Percentiles rank a stretch among this genome's conserved stretches.
phyloP scores from a whole-genome alignment of 139 green algal genomes.

The Chlamydomonas sphaeroides region DNA sequence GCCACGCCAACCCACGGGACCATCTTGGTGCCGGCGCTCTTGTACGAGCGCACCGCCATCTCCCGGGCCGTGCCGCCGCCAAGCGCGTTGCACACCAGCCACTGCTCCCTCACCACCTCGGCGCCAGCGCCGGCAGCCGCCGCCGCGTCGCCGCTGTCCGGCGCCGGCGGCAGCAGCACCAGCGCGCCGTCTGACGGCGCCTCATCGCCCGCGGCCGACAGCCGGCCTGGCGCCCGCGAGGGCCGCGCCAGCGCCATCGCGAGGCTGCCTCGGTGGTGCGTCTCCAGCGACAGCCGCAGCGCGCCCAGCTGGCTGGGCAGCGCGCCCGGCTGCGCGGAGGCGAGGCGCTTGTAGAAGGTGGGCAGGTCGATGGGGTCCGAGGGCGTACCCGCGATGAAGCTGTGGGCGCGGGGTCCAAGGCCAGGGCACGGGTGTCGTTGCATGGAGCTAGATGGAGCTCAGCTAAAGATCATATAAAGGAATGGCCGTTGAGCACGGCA shows the following conservation, averaged over 20 bases:
- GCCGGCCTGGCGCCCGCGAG: too few relatives aligned
- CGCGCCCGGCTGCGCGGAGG: neutral
- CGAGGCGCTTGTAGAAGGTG: constrained; percentile 43
- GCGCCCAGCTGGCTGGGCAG: constrained; percentile 43
- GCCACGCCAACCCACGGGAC: constrained; percentile 83
- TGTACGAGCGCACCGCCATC: constrained; percentile 44
- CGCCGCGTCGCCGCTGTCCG: neutral
- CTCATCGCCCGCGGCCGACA: neutral
- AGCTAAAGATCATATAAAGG: neutral
- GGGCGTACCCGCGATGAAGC: constrained; percentile 34
- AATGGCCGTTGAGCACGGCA: too few relatives aligned
- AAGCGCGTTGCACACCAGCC: constrained; percentile 71
- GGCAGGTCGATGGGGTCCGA: constrained; percentile 18
- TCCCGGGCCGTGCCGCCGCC: constrained; percentile 44
- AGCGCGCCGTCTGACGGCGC: neutral
- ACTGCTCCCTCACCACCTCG: constrained; percentile 42
- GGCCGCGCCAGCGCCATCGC: neutral
- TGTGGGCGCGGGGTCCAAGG: neutral
- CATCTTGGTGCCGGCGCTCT: constrained; percentile 54
- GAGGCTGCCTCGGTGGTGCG: neutral
- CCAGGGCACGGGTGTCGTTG: neutral
- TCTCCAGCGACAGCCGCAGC: constrained; percentile 31
- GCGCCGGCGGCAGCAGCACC: neutral
- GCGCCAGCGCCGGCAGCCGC: neutral
- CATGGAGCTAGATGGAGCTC: neutral